These are phyloP conservation scores for Tetrapyrgos nigripes DNA, from an alignment of 1,284 basidiomycete species.

Conservation along the genomic window DNA sequence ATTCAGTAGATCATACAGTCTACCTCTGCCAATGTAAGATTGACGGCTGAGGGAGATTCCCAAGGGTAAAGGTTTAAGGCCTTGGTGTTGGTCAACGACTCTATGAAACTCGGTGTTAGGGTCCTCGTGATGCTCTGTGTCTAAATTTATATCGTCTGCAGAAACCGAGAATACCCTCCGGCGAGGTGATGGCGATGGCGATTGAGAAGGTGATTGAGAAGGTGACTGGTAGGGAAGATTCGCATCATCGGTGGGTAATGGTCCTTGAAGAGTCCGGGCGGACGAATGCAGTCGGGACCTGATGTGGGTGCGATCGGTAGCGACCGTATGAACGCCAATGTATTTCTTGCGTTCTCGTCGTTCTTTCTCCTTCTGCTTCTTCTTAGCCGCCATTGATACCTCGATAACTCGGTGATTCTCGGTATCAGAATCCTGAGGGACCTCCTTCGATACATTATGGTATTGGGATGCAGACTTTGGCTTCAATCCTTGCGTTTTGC, in stretches of 20 bases:
- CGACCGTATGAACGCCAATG: background rate
- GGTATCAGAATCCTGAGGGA: background rate
- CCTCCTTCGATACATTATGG: background rate
- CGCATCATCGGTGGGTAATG: background rate
- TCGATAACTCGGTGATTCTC: background rate
- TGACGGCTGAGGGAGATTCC: conserved; percentile 54
- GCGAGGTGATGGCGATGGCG: background rate
- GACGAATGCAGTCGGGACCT: background rate
- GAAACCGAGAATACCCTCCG: too few species aligned
- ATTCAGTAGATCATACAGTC: conserved; percentile 57
- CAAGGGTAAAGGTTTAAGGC: conserved; percentile 52
- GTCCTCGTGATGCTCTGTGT: too few species aligned
- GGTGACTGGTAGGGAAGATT: background rate
- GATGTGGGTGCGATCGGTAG: background rate
- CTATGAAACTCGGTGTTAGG: too few species aligned
- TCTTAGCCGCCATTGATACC: background rate
- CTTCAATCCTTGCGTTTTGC: background rate
- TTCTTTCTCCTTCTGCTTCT: background rate
- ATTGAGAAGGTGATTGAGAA: background rate
- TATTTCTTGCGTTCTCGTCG: background rate
- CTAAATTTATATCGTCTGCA: too few species aligned
- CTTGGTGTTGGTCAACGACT: too few species aligned
- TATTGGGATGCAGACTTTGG: background rate
- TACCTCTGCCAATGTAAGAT: conserved; percentile 63
- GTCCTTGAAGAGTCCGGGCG: background rate